Base-by-base conservation (phyloP, 2,329 filamentous ascomycete genomes). In the Epichloe gansuensis region DNA sequence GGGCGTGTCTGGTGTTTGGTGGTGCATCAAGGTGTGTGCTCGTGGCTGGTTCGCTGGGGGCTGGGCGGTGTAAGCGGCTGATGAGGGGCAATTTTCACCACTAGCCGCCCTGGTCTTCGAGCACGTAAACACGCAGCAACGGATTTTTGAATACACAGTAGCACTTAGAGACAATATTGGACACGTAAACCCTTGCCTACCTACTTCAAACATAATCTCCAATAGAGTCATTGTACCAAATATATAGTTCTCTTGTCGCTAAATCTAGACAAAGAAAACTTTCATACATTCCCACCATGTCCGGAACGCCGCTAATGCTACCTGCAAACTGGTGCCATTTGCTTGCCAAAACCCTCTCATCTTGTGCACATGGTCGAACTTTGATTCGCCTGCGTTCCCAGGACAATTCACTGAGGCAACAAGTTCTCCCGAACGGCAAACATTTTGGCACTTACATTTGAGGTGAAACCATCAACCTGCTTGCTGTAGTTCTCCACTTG, bases 401-500 rank as follows among this genome's bases (percentile, higher is more conserved):
- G 42, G 36, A 47, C 47, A 48, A 12, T 58, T 60, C 68, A 70
- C 71, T 81, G 77, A 45, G 80, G 79, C 62, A 82, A 66, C 59
- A 84, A 67, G 68, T 81, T 83, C 59, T 81, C 80, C 66, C 90
- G 84, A 55, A 96, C 88, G 40, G 90, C 90, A 69, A 98, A 98
- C 91, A 98, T 95, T 82, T 98, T 98, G 59, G 88, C 84, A 57
- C 82, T 94, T 60, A 95, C 86, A 58, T 83, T 85, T 52, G 93
- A 89, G 47, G 91, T 91, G 71, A 97, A 97, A 40, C 89, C 89
- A 70, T 98, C 93, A 53, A 97, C 87, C 75, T 97, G 93, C 74
- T 89, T 85, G 65, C 90, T 88, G 74, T 97, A 98, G 74, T 97
- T 91, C 74, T 97, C 90, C 51, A 96, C 89, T 74, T 98, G 93